phyloP scores from a whole-genome alignment of 371 early-diverging fungal genomes.

The Mucor piriformis region DNA sequence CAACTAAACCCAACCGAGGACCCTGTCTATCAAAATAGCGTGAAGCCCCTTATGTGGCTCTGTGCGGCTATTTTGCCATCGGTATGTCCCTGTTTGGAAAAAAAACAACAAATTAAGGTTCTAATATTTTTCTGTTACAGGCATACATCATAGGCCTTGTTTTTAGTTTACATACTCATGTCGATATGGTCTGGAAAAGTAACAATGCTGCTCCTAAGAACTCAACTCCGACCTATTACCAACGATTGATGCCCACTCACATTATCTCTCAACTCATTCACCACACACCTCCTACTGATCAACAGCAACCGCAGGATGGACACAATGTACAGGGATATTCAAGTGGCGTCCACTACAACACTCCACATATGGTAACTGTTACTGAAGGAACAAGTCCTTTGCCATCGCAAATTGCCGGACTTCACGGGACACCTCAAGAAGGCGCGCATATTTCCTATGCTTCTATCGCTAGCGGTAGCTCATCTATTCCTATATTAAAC shows the following conservation, averaged over 20 bases:
- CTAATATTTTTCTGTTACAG: conserved; percentile 21
- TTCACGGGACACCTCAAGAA: conserved; percentile 9
- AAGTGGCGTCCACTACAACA: conserved; percentile 5
- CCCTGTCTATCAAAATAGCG: conserved; percentile 79
- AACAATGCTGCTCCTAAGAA: conserved; percentile 29
- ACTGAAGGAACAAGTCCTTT: not conserved
- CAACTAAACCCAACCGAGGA: conserved; percentile 78
- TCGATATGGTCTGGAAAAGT: conserved; percentile 83
- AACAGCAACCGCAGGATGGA: conserved; percentile 18
- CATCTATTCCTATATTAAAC: not conserved
- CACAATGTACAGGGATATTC: conserved; percentile 10
- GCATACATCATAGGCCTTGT: conserved; percentile 91
- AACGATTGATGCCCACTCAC: conserved; percentile 43
- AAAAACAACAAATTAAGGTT: not conserved
- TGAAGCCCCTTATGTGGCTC: conserved; percentile 86
- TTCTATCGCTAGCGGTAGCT: conserved; percentile 5
- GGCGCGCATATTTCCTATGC: conserved; percentile 6
- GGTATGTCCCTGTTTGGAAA: conserved; percentile 28
- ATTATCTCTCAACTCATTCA: conserved; percentile 49
- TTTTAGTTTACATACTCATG: conserved; percentile 93
- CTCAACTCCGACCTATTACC: conserved; percentile 28
- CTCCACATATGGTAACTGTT: conserved; percentile 43
- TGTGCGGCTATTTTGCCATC: conserved; percentile 86
- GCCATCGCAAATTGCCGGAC: not conserved
- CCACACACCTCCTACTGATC: conserved; percentile 7